Conservation (phyloP, 2,329 filamentous ascomycete genomes). For the Geoglossum cookeanum region DNA sequence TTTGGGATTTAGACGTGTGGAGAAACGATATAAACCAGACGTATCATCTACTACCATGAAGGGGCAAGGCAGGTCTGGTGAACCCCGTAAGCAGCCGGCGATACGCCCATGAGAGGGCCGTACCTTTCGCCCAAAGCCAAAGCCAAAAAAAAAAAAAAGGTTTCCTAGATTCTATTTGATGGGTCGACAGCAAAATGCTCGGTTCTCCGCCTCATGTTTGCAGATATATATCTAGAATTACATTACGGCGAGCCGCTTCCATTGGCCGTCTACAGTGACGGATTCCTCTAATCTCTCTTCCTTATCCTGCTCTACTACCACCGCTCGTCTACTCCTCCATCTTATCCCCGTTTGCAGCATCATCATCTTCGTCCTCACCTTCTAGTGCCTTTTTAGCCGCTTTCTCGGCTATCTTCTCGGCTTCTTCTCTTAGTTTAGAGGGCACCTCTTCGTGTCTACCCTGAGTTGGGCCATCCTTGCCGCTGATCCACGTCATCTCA, state of each 20-base stretch:
- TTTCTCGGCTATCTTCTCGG: too few species aligned
- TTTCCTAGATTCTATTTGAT: not conserved
- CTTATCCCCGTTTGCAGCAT: not conserved
- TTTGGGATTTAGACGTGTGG: not conserved
- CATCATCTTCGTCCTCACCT: slow-evolving; percentile 65
- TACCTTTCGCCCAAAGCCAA: too few species aligned
- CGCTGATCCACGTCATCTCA: slow-evolving; percentile 97
- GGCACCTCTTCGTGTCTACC: slow-evolving; percentile 87
- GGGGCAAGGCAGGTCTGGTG: too few species aligned
- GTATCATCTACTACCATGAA: too few species aligned
- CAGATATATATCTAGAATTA: slow-evolving; percentile 1
- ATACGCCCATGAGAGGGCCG: too few species aligned
- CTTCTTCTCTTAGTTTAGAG: slow-evolving; percentile 75
- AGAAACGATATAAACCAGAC: not conserved
- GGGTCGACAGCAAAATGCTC: not conserved
- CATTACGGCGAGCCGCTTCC: not conserved
- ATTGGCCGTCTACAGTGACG: not conserved
- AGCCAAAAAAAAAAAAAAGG: not conserved
- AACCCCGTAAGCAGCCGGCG: too few species aligned
- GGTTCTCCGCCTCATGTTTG: not conserved
- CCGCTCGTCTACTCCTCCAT: slow-evolving; percentile 3
- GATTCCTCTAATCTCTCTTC: not conserved
- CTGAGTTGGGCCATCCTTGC: slow-evolving; percentile 67
- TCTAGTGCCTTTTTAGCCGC: slow-evolving; percentile 82
- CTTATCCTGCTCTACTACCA: too few species aligned